Conservation (phyloP, 805 yeast genomes). For the Starmerella vitae region DNA sequence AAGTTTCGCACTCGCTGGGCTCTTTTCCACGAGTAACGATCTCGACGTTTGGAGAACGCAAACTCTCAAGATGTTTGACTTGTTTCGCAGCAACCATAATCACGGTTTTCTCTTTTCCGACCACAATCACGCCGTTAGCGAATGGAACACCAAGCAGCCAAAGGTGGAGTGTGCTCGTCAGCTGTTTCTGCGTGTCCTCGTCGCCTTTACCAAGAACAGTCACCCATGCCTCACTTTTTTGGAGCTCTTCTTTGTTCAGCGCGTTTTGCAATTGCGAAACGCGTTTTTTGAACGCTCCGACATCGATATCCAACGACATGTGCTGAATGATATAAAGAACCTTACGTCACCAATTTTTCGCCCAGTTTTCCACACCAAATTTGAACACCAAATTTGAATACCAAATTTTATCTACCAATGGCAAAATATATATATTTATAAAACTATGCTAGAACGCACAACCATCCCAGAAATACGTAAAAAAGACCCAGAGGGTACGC, state of each 20-base stretch:
- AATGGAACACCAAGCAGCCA: slow-evolving; percentile 94
- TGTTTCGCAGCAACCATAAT: slow-evolving; percentile 74
- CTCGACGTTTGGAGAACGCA: slow-evolving; percentile 36
- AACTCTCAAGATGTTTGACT: slow-evolving; percentile 59
- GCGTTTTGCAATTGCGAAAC: slow-evolving; percentile 23
- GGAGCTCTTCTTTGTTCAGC: slow-evolving; percentile 26
- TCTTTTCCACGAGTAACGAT: slow-evolving; percentile 75
- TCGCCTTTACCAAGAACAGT: slow-evolving; percentile 74
- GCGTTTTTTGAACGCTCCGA: slow-evolving; percentile 25
- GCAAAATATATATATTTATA: not conserved
- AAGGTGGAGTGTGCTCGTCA: slow-evolving; percentile 64
- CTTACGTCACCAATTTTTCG: not conserved
- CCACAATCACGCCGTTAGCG: slow-evolving; percentile 70
- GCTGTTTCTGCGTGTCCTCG: slow-evolving; percentile 79
- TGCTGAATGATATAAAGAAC: not conserved
- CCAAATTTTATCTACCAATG: no score
- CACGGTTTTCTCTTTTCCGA: slow-evolving; percentile 45
- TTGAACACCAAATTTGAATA: no score
- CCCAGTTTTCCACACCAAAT: not conserved
- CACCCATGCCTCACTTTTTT: slow-evolving; percentile 39
- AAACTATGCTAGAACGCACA: slow-evolving; percentile 41
- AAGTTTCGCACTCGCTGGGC: slow-evolving; percentile 52
- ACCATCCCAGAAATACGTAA: slow-evolving; percentile 51
- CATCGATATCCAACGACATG: slow-evolving; percentile 23
- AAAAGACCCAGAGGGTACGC: slow-evolving; percentile 53